Conservation (phyloP, 2,329 filamentous ascomycete genomes). For the Fusarium nygamai region DNA sequence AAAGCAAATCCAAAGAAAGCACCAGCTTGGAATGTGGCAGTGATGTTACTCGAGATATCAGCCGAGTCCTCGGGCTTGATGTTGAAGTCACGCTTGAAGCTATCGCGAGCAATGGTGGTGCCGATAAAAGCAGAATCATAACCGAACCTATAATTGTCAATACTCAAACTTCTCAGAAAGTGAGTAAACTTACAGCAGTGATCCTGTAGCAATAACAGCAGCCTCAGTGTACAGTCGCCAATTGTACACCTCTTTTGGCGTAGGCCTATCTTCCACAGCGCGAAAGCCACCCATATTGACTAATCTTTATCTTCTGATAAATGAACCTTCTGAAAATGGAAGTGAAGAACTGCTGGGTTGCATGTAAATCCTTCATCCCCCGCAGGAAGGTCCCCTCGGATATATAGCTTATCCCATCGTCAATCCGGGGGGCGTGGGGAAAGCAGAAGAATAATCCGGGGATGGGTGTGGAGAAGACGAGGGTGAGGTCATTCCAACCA, state of each 20-base stretch:
- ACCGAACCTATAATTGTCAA: slow-evolving; percentile 52
- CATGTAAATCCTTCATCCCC: neutral
- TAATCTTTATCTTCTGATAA: neutral
- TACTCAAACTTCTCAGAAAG: neutral
- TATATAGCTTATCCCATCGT: slow-evolving; percentile 34
- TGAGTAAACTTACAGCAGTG: slow-evolving; percentile 48
- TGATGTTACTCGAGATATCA: slow-evolving; percentile 55
- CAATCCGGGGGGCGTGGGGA: slow-evolving; percentile 40
- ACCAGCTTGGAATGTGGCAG: slow-evolving; percentile 59
- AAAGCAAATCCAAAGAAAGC: slow-evolving; percentile 63
- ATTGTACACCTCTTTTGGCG: slow-evolving; percentile 65
- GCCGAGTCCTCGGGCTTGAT: slow-evolving; percentile 45
- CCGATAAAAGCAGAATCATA: slow-evolving; percentile 66
- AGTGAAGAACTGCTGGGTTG: neutral
- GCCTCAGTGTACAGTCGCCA: slow-evolving; percentile 60
- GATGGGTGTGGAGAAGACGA: slow-evolving; percentile 28
- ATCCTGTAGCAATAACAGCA: slow-evolving; percentile 60
- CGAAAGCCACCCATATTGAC: slow-evolving; percentile 52
- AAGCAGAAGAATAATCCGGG: slow-evolving; percentile 36
- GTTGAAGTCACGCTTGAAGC: slow-evolving; percentile 56
- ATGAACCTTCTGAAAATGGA: neutral
- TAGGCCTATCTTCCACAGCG: slow-evolving; percentile 64
- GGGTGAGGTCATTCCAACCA: slow-evolving; percentile 28
- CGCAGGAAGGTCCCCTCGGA: slow-evolving; percentile 18
- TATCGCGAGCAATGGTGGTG: slow-evolving; percentile 60